Percentiles rank a stretch among this genome's conserved stretches.
Evolutionary conservation across 2,329 filamentous ascomycete genomes (phyloP).

Genomic region (Fusarium sp.): DNA sequence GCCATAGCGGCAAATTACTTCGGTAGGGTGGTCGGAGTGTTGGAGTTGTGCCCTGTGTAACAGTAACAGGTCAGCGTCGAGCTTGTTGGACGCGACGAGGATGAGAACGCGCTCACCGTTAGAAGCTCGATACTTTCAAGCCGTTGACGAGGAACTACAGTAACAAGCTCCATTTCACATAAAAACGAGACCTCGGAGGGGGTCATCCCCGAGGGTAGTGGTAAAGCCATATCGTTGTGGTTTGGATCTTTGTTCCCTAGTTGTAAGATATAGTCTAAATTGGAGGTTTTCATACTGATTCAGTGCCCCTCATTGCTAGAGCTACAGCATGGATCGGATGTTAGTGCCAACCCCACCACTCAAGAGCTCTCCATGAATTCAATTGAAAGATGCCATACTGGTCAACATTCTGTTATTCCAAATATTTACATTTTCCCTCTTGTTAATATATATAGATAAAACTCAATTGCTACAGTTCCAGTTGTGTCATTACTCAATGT

Average conservation of each 20-base stretch:
- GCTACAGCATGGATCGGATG: conserved; percentile 6
- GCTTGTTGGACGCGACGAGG: conserved; percentile 29
- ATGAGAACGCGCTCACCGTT: conserved; percentile 71
- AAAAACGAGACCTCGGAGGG: conserved; percentile 92
- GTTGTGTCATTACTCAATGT: too few relatives aligned
- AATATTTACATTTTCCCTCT: too few relatives aligned
- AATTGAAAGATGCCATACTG: background rate
- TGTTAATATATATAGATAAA: conserved; percentile 40
- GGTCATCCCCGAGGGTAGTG: conserved; percentile 70
- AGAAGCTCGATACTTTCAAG: conserved; percentile 88
- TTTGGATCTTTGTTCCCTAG: conserved; percentile 8
- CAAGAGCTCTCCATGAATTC: background rate
- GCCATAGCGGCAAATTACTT: conserved; percentile 87
- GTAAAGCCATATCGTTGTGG: conserved; percentile 59
- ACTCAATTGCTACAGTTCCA: too few relatives aligned
- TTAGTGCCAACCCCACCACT: conserved; percentile 31
- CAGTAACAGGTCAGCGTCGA: conserved; percentile 36
- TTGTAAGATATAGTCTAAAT: conserved; percentile 34
- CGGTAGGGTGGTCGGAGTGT: conserved; percentile 84
- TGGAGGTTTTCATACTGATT: conserved; percentile 11
- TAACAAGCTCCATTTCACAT: conserved; percentile 97
- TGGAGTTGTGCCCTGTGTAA: conserved; percentile 77
- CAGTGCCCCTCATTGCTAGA: conserved; percentile 15
- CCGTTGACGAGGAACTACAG: conserved; percentile 89
- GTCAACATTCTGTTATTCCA: background rate